Base-by-base conservation (phyloP, 2,329 filamentous ascomycete species). In the Seiridium cupressi region DNA sequence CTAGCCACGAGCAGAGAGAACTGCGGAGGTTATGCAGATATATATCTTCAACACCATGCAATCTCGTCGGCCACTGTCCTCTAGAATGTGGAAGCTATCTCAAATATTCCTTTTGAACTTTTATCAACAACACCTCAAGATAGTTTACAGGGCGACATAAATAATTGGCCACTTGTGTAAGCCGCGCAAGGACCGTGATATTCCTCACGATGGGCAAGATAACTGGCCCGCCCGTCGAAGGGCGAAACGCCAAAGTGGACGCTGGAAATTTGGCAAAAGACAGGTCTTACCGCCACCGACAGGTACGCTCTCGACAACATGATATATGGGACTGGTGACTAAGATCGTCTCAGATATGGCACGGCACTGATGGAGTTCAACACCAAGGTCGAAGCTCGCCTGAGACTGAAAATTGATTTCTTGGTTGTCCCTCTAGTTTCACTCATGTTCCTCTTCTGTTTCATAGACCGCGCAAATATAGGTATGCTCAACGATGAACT, bases 381-480 rank as follows among this genome's bases (percentile, higher is more conserved):
- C 63, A 74, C 76, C 32, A 77, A 75, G 31, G 84, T 83, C 5
- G 87, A 89, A 69, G 72, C 77, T 10, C 81, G 76, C 54, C 77
- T 89, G 18, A 77, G 84, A 4, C 72, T 69, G 59, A 90, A 90
- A 70, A 85, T 90, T 53, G 87, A 90, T 65, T 66, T 84, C 3
- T 84, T 79, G 66, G 80, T 89, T 55, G 77, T 89, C 1, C 88
- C 88, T 0, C 88, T 86, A 0, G 85, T 89, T 0, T 77, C 86
- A 1, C 61, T 89, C 2, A 76, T 90, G n/a, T 90, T 89, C 65
- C 76, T 90, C 0, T 89, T 90, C 69, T 89, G 87, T 74, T 90
- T 89, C 73, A 89, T 90, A 62, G 88, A 90, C 68, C 80, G 88
- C 36, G 83, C 87, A 11, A 90, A 90, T 66, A 87, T 90, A 57